A percentile compares a stretch with the other conserved stretches of the same genome.
phyloP scores from a whole-genome alignment of 2,329 filamentous ascomycete species.

The Hypoxylon sp. region DNA sequence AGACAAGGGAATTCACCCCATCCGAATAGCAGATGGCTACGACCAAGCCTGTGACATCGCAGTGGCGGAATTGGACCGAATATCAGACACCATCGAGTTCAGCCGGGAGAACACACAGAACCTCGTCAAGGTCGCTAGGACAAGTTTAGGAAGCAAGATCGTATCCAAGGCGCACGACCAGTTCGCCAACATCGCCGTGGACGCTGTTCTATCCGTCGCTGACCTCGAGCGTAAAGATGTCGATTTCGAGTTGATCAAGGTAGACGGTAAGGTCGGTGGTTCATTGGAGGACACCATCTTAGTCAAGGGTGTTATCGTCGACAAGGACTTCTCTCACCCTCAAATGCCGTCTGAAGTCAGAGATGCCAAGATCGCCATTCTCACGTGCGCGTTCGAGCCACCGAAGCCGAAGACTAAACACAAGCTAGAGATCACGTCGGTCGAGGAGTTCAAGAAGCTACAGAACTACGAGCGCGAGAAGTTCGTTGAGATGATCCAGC shows the following conservation, averaged over 20 bases:
- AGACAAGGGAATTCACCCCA: constrained; percentile 99
- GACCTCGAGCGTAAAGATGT: constrained; percentile 97
- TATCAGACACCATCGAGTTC: constrained; percentile 92
- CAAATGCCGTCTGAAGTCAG: constrained; percentile 97
- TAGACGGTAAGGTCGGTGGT: constrained; percentile 97
- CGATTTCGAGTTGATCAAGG: constrained; percentile 99
- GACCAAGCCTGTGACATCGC: constrained; percentile 98
- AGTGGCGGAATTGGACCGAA: constrained; percentile 89
- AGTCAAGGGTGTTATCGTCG: constrained; percentile 97
- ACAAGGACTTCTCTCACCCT: constrained; percentile 99
- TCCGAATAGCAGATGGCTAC: constrained; percentile 97
- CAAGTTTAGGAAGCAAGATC: constrained; percentile 97
- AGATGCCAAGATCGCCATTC: constrained; percentile 96
- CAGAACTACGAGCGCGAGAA: constrained; percentile 96
- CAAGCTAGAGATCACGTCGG: constrained; percentile 95
- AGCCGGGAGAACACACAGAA: constrained; percentile 83
- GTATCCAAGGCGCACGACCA: constrained; percentile 99
- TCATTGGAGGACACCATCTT: constrained; percentile 92
- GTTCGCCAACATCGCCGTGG: constrained; percentile 96
- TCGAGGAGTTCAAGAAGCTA: constrained; percentile 98
- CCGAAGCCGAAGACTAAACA: constrained; percentile 99
- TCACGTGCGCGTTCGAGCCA: constrained; percentile 98
- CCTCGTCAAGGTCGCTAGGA: constrained; percentile 93
- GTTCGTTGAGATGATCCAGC: constrained; percentile 98
- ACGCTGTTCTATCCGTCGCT: constrained; percentile 95